phyloP scores from a whole-genome alignment of 495 filamentous ascomycete genomes.

The Tuber magnatum region DNA sequence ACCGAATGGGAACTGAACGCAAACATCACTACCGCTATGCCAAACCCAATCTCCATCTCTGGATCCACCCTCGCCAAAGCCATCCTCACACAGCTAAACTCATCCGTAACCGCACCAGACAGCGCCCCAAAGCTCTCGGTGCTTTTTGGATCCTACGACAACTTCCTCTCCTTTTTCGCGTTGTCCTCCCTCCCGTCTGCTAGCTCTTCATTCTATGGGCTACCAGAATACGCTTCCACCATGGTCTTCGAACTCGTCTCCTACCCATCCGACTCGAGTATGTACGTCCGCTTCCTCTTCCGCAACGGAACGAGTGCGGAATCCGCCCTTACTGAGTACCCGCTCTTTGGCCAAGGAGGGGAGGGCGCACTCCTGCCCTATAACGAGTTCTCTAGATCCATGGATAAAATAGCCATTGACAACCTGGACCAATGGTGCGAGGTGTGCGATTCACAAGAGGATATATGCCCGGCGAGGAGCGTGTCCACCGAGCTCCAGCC shows the following conservation, averaged over 20 bases:
- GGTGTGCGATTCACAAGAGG: slow-evolving; percentile 56
- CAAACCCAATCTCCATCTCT: slow-evolving; percentile 47
- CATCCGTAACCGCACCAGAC: slow-evolving; percentile 51
- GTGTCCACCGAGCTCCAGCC: neutral
- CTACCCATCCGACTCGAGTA: slow-evolving; percentile 47
- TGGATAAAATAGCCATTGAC: slow-evolving; percentile 56
- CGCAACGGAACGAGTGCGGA: slow-evolving; percentile 62
- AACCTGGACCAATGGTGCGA: slow-evolving; percentile 61
- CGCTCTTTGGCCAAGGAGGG: slow-evolving; percentile 58
- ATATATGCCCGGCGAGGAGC: slow-evolving; percentile 51
- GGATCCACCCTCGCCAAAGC: slow-evolving; percentile 57
- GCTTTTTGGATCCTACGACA: slow-evolving; percentile 63
- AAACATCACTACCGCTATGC: slow-evolving; percentile 47
- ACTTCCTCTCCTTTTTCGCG: slow-evolving; percentile 69
- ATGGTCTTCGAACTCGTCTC: slow-evolving; percentile 73
- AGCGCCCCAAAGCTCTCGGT: slow-evolving; percentile 52
- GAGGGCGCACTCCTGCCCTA: slow-evolving; percentile 53
- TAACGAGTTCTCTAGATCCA: slow-evolving; percentile 54
- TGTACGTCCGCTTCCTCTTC: slow-evolving; percentile 69
- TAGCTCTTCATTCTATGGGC: slow-evolving; percentile 58
- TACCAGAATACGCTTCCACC: slow-evolving; percentile 61
- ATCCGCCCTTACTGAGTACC: slow-evolving; percentile 50
- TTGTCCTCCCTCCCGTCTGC: slow-evolving; percentile 54
- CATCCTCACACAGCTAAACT: slow-evolving; percentile 57
- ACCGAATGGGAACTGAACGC: slow-evolving; percentile 61